Evolutionary conservation across 306 rosid species (phyloP), one percentile per base, ranked within the genome.

Genomic region (Betula pendula): DNA sequence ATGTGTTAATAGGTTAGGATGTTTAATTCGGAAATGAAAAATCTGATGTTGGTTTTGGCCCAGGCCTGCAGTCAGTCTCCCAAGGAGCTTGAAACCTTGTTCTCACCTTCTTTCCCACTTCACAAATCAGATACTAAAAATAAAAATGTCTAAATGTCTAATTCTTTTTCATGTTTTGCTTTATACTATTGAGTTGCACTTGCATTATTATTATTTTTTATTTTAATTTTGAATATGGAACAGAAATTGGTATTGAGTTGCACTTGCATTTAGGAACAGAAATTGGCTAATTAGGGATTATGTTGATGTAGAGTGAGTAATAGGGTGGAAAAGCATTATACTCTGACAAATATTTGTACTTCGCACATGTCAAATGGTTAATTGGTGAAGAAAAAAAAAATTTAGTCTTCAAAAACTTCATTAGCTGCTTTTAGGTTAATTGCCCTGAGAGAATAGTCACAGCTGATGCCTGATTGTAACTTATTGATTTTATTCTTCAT

Each of bases 21-120:
- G 47, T 49, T 66, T 66, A 25, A 50, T 52, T 72, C 29, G 27
- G 69, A 67, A 55, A 44, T 65, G 17, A 8, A 65, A 65, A 65
- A 65, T 38, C 47, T 66, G 7, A 22, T 56, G 63, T 56, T 24
- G 13, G 4, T 52, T 52, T n/a, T 52, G 59, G 12, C 59, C 25
- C 15, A 11, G 63, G 35, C 63, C 17, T 11, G 63, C 13, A 38
- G 17, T 38, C 29, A 9, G 70, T 38, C 45, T 40, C 70, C 70
- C 8, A 35, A 3, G 48, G 49, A 66, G 45, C 17, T 66, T 38
- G 48, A 66, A 66, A 66, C 27, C 48, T 66, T n/a, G 70, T 38
- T 35, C 48, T 38, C 12, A 38, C 9, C 48, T 66, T 66, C 45
- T 35, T 17, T 66, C n/a, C 40, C 70, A 66, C 48, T 66, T 24